Evolutionary conservation across 1,139 yeast species (phyloP).

Genomic region (Debaryomyces fabryi): DNA sequence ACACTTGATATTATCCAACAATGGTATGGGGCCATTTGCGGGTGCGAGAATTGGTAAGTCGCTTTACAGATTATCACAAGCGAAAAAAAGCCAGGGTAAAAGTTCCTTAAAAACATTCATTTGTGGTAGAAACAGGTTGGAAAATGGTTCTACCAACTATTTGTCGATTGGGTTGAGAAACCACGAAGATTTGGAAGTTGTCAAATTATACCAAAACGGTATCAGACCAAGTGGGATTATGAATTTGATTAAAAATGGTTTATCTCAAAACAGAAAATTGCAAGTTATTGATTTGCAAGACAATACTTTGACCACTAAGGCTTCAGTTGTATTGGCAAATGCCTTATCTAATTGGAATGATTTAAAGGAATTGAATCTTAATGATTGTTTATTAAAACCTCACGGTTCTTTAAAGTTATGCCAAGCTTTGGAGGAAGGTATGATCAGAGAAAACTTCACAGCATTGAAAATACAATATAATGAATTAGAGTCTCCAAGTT

Average conservation of each 20-base stretch:
- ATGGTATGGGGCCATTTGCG: constrained; percentile 97
- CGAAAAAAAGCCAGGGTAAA: constrained; percentile 51
- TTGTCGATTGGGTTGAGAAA: constrained; percentile 76
- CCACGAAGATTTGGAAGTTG: constrained; percentile 71
- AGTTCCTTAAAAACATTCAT: constrained; percentile 74
- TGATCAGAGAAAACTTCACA: constrained; percentile 44
- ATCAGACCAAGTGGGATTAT: constrained; percentile 92
- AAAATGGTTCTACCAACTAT: constrained; percentile 86
- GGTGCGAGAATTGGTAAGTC: constrained; percentile 93
- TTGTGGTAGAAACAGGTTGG: constrained; percentile 96
- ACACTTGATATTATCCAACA: constrained; percentile 86
- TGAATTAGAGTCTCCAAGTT: constrained; percentile 73
- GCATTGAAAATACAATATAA: constrained; percentile 81
- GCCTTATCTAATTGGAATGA: constrained; percentile 46
- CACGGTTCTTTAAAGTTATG: constrained; percentile 65
- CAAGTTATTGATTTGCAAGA: constrained; percentile 87
- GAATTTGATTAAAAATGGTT: constrained; percentile 72
- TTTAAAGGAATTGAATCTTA: constrained; percentile 77
- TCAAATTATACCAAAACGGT: constrained; percentile 91
- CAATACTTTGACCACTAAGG: constrained; percentile 85
- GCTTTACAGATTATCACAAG: constrained; percentile 68
- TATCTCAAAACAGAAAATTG: constrained; percentile 60
- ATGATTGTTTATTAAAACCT: constrained; percentile 84
- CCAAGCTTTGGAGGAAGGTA: constrained; percentile 47
- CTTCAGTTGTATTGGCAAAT: constrained; percentile 54